Percentiles rank a stretch among this genome's conserved stretches.
Conservation (phyloP, 495 filamentous ascomycete genomes). For the Hypoxylon lenormandii region DNA sequence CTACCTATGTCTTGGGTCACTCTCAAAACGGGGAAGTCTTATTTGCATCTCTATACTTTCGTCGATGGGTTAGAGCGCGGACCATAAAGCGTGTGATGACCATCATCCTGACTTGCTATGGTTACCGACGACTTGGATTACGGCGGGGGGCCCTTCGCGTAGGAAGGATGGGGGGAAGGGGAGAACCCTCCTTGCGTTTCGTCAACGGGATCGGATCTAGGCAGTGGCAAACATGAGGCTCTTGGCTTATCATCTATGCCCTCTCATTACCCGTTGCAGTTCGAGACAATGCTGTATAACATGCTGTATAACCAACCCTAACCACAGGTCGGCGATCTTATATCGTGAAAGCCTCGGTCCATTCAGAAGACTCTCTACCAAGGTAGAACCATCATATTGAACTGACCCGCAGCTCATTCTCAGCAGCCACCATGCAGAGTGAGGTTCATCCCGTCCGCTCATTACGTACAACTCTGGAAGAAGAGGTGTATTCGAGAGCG, state of each 20-base stretch:
- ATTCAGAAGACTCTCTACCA: slow-evolving; percentile 1
- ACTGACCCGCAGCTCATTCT: slow-evolving; percentile 11
- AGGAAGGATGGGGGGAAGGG: slow-evolving; percentile 8
- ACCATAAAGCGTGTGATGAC: background rate
- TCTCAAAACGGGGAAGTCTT: background rate
- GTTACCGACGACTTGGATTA: background rate
- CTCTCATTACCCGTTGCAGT: background rate
- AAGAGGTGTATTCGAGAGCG: slow-evolving; percentile 19
- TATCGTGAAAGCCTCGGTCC: slow-evolving; percentile 3
- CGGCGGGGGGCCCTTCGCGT: background rate
- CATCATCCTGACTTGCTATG: background rate
- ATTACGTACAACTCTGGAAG: slow-evolving; percentile 17
- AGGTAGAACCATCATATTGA: background rate
- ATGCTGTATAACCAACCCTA: background rate
- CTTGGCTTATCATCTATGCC: slow-evolving; percentile 12
- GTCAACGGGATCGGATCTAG: slow-evolving; percentile 10
- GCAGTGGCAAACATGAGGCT: slow-evolving; percentile 5
- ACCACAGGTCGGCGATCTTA: background rate
- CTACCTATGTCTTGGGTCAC: background rate
- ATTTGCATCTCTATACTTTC: slow-evolving; percentile 4
- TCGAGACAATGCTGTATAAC: slow-evolving; percentile 29
- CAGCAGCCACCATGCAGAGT: slow-evolving; percentile 37
- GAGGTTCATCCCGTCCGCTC: slow-evolving; percentile 10
- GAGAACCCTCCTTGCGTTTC: slow-evolving; percentile 7
- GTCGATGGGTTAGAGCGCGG: background rate